Evolutionary conservation across 352 stramenopile genomes (phyloP).

Genomic region (Saprolegnia diclina): DNA sequence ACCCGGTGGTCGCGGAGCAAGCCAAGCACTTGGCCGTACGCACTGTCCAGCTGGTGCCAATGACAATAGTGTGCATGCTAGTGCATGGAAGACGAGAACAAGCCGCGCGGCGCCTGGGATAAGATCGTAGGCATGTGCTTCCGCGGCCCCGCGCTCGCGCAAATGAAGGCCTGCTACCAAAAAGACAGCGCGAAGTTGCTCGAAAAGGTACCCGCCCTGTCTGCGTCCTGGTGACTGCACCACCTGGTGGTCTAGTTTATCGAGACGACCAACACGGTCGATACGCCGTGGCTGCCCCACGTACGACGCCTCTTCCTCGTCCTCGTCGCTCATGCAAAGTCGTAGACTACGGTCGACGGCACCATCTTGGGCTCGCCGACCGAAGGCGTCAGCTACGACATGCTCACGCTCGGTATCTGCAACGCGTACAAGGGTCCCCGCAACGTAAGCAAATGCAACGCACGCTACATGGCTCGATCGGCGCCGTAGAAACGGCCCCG

Average conservation of each 20-base stretch:
- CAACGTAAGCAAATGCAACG: constrained; percentile 29
- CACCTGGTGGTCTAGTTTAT: constrained; percentile 41
- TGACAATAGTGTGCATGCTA: background rate
- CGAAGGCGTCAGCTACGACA: constrained; percentile 59
- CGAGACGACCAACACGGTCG: constrained; percentile 39
- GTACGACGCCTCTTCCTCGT: constrained; percentile 34
- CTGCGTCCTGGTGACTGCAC: background rate
- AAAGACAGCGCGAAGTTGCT: constrained; percentile 52
- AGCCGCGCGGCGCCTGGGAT: constrained; percentile 12
- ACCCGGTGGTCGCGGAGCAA: constrained; percentile 50
- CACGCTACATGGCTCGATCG: background rate
- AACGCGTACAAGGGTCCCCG: constrained; percentile 52
- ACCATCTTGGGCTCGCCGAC: constrained; percentile 47
- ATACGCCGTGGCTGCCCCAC: constrained; percentile 62
- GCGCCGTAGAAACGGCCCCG: constrained; percentile 2
- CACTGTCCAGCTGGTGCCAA: background rate
- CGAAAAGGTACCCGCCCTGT: constrained; percentile 34
- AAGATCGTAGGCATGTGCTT: constrained; percentile 62
- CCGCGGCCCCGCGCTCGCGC: constrained; percentile 36
- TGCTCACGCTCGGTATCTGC: constrained; percentile 61
- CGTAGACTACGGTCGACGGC: constrained; percentile 56
- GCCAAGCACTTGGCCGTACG: constrained; percentile 57
- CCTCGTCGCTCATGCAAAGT: background rate
- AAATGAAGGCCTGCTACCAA: constrained; percentile 62
- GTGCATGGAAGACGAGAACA: constrained; percentile 16